These are phyloP conservation scores for Sordaria brevicollis DNA, from an alignment of 495 filamentous ascomycete species.

Conservation along the genomic window DNA sequence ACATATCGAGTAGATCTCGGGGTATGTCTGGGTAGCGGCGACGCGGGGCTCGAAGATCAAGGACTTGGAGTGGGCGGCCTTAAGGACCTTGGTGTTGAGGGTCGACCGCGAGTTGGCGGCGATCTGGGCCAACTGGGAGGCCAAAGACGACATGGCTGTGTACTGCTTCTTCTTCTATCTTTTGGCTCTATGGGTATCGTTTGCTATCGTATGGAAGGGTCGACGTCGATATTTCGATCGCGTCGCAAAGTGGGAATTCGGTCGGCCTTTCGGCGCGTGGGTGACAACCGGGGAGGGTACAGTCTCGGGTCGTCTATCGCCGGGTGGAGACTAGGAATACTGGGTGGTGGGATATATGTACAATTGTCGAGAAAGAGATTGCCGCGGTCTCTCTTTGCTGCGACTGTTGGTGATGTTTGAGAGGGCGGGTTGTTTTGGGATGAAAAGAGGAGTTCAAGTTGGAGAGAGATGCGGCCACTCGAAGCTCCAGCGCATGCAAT, in stretches of 20 bases:
- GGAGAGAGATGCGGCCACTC: background rate
- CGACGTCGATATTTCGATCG: background rate
- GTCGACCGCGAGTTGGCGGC: conserved; percentile 65
- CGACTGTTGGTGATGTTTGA: background rate
- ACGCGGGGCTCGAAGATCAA: conserved; percentile 76
- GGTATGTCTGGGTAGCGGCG: conserved; percentile 77
- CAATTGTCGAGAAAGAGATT: background rate
- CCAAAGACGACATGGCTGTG: conserved; percentile 50
- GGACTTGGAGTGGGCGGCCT: conserved; percentile 79
- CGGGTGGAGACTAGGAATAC: background rate
- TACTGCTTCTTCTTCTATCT: background rate
- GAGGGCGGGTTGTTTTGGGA: background rate
- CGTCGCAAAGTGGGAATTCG: background rate
- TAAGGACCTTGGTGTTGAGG: conserved; percentile 83
- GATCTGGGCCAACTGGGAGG: conserved; percentile 71
- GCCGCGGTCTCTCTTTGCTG: background rate
- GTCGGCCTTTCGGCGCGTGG: background rate
- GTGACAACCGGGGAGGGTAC: background rate
- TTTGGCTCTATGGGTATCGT: background rate
- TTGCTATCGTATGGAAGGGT: background rate
- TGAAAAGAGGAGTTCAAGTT: background rate
- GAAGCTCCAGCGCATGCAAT: background rate
- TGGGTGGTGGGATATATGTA: background rate
- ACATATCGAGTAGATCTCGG: conserved; percentile 78
- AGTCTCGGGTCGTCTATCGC: background rate